phyloP scores from a whole-genome alignment of 257 asterid species.

The Jacaranda copaia region DNA sequence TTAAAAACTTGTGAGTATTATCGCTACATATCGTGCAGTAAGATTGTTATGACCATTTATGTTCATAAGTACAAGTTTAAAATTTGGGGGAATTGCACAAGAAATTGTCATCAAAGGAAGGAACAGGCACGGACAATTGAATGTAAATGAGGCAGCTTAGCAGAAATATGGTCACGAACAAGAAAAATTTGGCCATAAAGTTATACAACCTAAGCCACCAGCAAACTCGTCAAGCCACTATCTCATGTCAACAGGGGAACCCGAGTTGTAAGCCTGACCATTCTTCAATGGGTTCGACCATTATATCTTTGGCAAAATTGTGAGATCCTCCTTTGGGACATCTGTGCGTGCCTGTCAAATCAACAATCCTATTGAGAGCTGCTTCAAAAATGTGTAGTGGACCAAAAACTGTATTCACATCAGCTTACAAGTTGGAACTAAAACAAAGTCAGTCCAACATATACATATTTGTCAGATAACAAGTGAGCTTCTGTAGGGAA shows the following conservation, averaged over 20 bases:
- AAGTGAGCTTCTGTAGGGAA: not conserved
- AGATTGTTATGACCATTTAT: constrained; percentile 7
- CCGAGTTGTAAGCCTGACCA: constrained; percentile 11
- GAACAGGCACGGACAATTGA: constrained; percentile 1
- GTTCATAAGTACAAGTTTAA: constrained; percentile 12
- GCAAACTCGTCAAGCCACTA: constrained; percentile 19
- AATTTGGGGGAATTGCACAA: not conserved
- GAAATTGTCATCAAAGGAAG: not conserved
- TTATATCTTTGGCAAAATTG: constrained; percentile 71
- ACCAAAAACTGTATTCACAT: constrained; percentile 2
- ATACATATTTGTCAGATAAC: not conserved
- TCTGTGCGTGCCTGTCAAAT: constrained; percentile 68
- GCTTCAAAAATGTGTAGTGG: not conserved
- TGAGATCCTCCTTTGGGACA: constrained; percentile 64
- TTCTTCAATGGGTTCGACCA: not conserved
- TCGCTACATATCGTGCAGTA: not conserved
- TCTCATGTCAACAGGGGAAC: not conserved
- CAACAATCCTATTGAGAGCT: constrained; percentile 4
- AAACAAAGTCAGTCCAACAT: not conserved
- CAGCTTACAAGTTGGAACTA: not conserved
- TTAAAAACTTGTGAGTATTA: constrained; percentile 27
- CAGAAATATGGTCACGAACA: not conserved
- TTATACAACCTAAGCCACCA: constrained; percentile 16
- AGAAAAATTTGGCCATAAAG: constrained; percentile 26
- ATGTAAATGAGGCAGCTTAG: not conserved